Evolutionary conservation across 176 grass and related monocot species (phyloP), one percentile per base, ranked within the genome.

Genomic region (Oryza australiensis): DNA sequence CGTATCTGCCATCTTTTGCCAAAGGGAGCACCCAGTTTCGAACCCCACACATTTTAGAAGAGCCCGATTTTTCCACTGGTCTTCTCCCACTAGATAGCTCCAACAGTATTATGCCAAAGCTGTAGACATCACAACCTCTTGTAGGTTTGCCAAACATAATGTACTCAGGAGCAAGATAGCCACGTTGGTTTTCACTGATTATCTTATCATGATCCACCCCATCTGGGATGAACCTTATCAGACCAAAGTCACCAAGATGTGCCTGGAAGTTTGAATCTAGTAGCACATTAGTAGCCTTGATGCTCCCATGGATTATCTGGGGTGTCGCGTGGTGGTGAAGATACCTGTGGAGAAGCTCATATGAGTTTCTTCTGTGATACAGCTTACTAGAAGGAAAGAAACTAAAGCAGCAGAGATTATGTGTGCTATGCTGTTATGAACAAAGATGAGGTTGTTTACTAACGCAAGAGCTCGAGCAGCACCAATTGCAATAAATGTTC

Each of bases 91-190:
- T 97, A 51, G 70, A 24, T 3, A 97, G 80, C 78, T 97, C 94
- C 77, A 97, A 30, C 0, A 97, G 84, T 45, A 97, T 78, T 60
- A 93, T 82, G 15, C 94, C 94, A 42, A 97, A 97, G 79, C 94
- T 97, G 30, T 93, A 97, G 12, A 93, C 75, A 66, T 97, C 94
- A 70, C 83, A 97, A 33, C 86, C 81, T 80, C 32, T 12, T 3
- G 91, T 91, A 51, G 86, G 88, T 27, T 97, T 91, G 49, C 85
- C 94, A 74, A 80, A 88, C 80, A 88, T 91, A 34, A 90, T 59
- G 51, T 85, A 97, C 70, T 97, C 94, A 42, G 94, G 94, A 68
- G 91, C 88, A 74, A 93, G 81, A 81, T 91, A 97, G 26, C 88
- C 88, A 46, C 81, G 88, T 55, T 92, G 89, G 20, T 80, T 90